These are phyloP conservation scores for Thelephora terrestris DNA, from an alignment of 1,284 basidiomycete genomes.

Conservation along the genomic window DNA sequence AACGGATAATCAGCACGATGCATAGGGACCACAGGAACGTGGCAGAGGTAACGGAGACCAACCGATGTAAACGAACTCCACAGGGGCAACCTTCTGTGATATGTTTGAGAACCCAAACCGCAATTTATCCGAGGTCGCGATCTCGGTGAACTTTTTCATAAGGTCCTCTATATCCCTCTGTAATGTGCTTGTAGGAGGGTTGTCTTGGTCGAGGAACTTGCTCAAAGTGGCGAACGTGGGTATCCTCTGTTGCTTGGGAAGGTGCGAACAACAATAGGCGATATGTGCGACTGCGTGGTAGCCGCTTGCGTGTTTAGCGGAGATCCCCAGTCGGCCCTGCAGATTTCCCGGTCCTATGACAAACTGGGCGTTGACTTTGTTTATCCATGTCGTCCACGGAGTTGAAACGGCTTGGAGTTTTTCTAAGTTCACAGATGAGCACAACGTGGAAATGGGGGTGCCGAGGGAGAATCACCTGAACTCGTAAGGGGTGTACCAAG, in stretches of 20 bases:
- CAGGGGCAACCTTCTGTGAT: slow-evolving; percentile 51
- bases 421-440: slow-evolving; percentile 31
- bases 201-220: slow-evolving; percentile 41
- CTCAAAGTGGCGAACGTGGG: slow-evolving; percentile 47
- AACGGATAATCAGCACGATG: not conserved
- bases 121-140: slow-evolving; percentile 31
- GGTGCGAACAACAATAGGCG: slow-evolving; percentile 50
- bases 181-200: slow-evolving; percentile 35
- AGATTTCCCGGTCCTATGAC: slow-evolving; percentile 45
- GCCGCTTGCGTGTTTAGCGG: slow-evolving; percentile 53
- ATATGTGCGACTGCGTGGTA: slow-evolving; percentile 61
- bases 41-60: slow-evolving; percentile 8
- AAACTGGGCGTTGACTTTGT: slow-evolving; percentile 39
- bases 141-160: slow-evolving; percentile 41
- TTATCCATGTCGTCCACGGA: slow-evolving; percentile 46
- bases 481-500: slow-evolving; percentile 60
- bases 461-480: slow-evolving; percentile 35
- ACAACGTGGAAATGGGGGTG: slow-evolving; percentile 1
- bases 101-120: slow-evolving; percentile 39
- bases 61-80: slow-evolving; percentile 71
- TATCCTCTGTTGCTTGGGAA: slow-evolving; percentile 32
- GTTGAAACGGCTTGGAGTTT: slow-evolving; percentile 64
- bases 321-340: slow-evolving; percentile 41
- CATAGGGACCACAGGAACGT: not conserved
- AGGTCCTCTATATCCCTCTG: slow-evolving; percentile 37